Percentiles rank a stretch among this genome's conserved stretches.
phyloP scores from a whole-genome alignment of 2,329 filamentous ascomycete species.

The Pyricularia sp. region DNA sequence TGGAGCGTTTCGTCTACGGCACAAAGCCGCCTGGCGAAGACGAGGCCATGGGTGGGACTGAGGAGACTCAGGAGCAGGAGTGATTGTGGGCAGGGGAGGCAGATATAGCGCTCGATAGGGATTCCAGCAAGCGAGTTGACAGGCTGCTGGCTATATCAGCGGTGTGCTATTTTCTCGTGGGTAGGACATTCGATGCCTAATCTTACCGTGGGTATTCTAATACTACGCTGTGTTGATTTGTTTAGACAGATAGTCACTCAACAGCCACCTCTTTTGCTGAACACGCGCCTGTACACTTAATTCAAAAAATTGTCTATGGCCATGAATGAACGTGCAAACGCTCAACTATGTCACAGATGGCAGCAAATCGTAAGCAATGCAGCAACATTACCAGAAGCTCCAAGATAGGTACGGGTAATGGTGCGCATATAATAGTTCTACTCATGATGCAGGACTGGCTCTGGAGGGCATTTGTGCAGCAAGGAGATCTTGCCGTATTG shows the following conservation, averaged over 20 bases:
- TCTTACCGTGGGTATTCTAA: background rate
- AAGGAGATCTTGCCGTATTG: background rate
- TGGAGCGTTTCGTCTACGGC: slow-evolving; percentile 36
- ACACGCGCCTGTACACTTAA: background rate
- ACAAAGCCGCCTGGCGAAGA: slow-evolving; percentile 3
- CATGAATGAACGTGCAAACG: background rate
- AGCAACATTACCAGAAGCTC: background rate
- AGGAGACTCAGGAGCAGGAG: background rate
- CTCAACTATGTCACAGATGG: background rate
- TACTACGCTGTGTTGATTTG: background rate
- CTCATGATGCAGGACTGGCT: background rate
- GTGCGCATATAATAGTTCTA: background rate
- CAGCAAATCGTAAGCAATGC: background rate
- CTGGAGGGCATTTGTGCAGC: background rate
- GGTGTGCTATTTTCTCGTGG: background rate
- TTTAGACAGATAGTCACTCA: background rate
- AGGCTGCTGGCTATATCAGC: background rate
- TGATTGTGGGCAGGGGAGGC: background rate
- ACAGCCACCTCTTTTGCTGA: background rate
- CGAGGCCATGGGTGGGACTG: background rate
- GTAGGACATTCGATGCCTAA: background rate
- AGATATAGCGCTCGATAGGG: background rate
- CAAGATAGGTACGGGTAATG: background rate
- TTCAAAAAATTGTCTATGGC: background rate
- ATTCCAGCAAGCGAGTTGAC: background rate